Base-by-base conservation (phyloP, 2,329 filamentous ascomycete genomes). In the Pseudogymnoascus verrucosus region DNA sequence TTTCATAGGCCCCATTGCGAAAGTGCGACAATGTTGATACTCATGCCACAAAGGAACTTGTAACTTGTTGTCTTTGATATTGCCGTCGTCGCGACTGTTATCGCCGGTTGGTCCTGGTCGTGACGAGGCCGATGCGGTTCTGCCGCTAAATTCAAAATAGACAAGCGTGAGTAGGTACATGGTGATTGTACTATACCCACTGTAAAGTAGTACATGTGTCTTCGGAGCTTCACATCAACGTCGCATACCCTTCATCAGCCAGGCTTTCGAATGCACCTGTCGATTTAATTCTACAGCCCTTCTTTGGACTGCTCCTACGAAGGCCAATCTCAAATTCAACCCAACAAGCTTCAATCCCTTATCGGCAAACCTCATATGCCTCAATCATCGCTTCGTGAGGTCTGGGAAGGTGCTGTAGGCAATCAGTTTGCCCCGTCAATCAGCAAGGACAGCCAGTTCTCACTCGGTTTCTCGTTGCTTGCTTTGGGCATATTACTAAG, bases 361-460 rank as follows among this genome's bases (percentile, higher is more conserved):
- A 60, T 63, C 28, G 23, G 10, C 40, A 26, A 34, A 23, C 34
- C 26, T 37, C 62, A 59, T 65, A 62, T 61, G 59, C 34, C 34
- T 42, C 59, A 61, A 61, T 85, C 87, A 74, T 91, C 90, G 82
- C 81, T 96, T 77, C 87, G 89, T 78, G 87, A 95, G 77, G 84
- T 96, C 80, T 98, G 93, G 93, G 89, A 96, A 83, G 90, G 91
- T 83, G 90, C 93, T 80, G 85, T 90, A 78, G 85, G 86, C 83
- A 90, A 86, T 80, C 91, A 92, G 67, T 98, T 95, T 80, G 78
- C 87, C 71, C 92, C 93, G 66, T 75, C 86, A 64, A 79, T 98
- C 71, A 84, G 84, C 75, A 98, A 98, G 80, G 84, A 87, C 73
- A 87, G 80, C 74, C 95, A 98, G 71, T 95, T 97, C 80, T 78